Percentiles rank a stretch among this genome's conserved stretches.
Conservation (phyloP, 768 basidiomycete species). For the Lentinula raphanica region DNA sequence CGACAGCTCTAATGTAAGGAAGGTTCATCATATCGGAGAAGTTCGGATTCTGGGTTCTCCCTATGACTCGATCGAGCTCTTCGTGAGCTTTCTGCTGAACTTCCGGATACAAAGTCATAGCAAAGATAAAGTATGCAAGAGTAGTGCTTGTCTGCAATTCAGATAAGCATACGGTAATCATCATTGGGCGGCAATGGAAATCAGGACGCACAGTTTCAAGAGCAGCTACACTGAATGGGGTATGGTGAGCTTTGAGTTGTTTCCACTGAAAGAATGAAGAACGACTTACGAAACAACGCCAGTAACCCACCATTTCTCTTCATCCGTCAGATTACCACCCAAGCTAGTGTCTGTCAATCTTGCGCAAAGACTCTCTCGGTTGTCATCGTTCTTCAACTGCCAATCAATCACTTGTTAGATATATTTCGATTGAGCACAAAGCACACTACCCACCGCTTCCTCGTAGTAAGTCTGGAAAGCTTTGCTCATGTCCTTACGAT, state of each 20-base stretch:
- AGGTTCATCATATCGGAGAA: slow-evolving; percentile 13
- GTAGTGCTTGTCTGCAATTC: slow-evolving; percentile 14
- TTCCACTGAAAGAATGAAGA: neutral
- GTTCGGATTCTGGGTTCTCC: slow-evolving; percentile 16
- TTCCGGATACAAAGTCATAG: slow-evolving; percentile 17
- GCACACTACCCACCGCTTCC: neutral
- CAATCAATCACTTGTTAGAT: neutral
- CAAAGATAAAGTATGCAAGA: slow-evolving; percentile 20
- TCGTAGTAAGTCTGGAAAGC: slow-evolving; percentile 1
- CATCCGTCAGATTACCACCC: neutral
- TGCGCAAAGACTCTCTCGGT: slow-evolving; percentile 6
- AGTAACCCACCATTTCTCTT: slow-evolving; percentile 8
- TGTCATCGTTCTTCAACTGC: neutral
- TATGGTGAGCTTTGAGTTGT: neutral
- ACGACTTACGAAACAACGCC: slow-evolving; percentile 7
- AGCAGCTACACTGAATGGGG: neutral
- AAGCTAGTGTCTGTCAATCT: neutral
- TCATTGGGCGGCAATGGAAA: neutral
- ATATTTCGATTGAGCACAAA: neutral
- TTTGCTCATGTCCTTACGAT: neutral
- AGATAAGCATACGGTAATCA: neutral
- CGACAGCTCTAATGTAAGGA: slow-evolving; percentile 15
- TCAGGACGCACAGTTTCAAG: neutral
- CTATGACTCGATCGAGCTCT: slow-evolving; percentile 21
- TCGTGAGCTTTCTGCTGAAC: slow-evolving; percentile 17